Evolutionary conservation across 768 basidiomycete genomes (phyloP), one percentile per base, ranked within the genome.

Genomic region (Crassisporium funariophilum): DNA sequence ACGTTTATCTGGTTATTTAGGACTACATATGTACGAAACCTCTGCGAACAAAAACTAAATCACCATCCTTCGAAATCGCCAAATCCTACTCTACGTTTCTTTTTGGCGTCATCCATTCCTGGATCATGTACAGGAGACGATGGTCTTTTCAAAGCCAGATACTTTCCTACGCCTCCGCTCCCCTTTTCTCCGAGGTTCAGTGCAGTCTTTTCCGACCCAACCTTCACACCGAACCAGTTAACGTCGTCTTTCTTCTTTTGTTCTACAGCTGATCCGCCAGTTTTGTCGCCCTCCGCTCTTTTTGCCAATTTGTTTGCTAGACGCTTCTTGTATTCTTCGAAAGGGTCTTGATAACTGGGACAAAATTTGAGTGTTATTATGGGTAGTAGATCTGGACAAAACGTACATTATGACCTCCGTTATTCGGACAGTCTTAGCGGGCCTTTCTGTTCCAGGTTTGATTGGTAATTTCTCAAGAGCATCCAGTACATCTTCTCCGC

Each of bases 31-130:
- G n/a, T n/a, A n/a, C n/a, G n/a, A n/a, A n/a, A n/a, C n/a, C n/a
- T n/a, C n/a, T n/a, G n/a, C n/a, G n/a, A n/a, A n/a, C n/a, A n/a
- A n/a, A n/a, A n/a, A n/a, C n/a, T n/a, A 35, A 52, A 37, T 56
- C 69, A 94, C 90, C 91, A 94, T 24, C 79, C 82, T 19, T 85
- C 83, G 47, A 95, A 95, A 61, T 93, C 76, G n/a, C 95, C 94
- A 67, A 98, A 98, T 1, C 94, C 95, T 29, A 85, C 63, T 53
- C 81, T 85, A 57, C 88, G 81, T 68, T 87, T 88, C 76, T 94
- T 95, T 64, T 85, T 87, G 44, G 68, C 66, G 25, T 86, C 81
- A 39, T 79, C 77, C 13, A 35, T 46, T 2, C 54, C 59, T 24
- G 49, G 49, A 11, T 43, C 27, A 17, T 34, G 37, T 55, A 5